Evolutionary conservation across 805 yeast genomes (phyloP), one percentile per base, ranked within the genome.

Genomic region (Pichia heedii): DNA sequence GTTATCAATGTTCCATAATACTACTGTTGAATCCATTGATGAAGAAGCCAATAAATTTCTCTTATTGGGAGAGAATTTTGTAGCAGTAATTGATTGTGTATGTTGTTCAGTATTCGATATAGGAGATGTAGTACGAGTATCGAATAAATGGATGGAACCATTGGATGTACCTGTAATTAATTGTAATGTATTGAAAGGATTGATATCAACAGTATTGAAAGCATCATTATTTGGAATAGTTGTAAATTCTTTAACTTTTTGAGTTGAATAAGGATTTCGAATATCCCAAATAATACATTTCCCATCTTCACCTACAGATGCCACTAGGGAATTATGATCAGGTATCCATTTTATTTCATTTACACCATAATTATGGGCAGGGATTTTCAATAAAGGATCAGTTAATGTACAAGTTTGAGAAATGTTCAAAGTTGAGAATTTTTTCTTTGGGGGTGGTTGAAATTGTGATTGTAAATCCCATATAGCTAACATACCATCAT

Each of bases 321-420:
- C 78, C 45, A 87, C 70, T 2, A 85, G 51, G 0, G 77, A 66
- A 47, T 75, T 77, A 54, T 85, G 88, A 30, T 63, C 61, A 2
- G 76, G 74, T 42, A 74, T 65, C 87, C 89, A 88, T 43, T 79
- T 72, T 1, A 84, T 68, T 52, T 81, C 89, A 57, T 88, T 89
- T 15, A 81, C 71, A 0, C 88, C 86, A 2, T 55, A 55, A 2
- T 55, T 56, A 45, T 72, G 76, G 9, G 62, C 59, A 2, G 54
- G 49, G 32, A 49, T 53, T 13, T 56, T 43, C 1, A 33, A 39
- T 26, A 39, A 20, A n/a, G 63, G 60, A 3, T 19, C 20, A 9
- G 39, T 36, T 16, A 50, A 33, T 7, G 36, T 36, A 32, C 52
- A 44, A 3, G 49, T 39, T 21, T 38, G 36, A 19, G 16, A 45